Conservation (phyloP, 768 basidiomycete genomes). For the Polyporus arcularius region DNA sequence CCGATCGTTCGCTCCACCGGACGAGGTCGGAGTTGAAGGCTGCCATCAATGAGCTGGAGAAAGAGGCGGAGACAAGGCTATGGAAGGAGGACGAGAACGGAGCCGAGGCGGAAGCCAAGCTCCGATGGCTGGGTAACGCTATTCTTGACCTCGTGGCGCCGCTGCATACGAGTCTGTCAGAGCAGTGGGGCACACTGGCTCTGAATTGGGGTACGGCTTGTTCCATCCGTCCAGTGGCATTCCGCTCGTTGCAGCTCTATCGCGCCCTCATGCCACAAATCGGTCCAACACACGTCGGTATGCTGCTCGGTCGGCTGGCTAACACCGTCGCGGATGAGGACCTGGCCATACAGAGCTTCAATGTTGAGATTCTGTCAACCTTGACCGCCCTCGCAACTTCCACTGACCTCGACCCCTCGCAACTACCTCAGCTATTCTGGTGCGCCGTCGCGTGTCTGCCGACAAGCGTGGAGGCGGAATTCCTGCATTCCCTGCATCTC, state of each 20-base stretch:
- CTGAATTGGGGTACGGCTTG: conserved; percentile 86
- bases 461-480: conserved; percentile 84
- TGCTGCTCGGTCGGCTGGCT: conserved; percentile 79
- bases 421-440: conserved; percentile 89
- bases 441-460: conserved; percentile 77
- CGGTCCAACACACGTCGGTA: conserved; percentile 70
- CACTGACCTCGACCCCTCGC: conserved; percentile 55
- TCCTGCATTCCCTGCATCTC: conserved; percentile 62
- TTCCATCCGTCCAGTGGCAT: conserved; percentile 82
- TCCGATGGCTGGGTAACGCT: conserved; percentile 66
- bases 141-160: conserved; percentile 70
- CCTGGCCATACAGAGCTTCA: conserved; percentile 77
- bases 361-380: conserved; percentile 79
- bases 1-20: conserved; percentile 55
- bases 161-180: conserved; percentile 65
- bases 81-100: conserved; percentile 74
- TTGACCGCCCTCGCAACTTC: conserved; percentile 62
- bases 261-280: conserved; percentile 75
- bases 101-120: conserved; percentile 59
- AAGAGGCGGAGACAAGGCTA: conserved; percentile 54
- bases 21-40: conserved; percentile 51
- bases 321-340: conserved; percentile 81
- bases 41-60: conserved; percentile 55
- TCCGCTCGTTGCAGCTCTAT: conserved; percentile 89
- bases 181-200: conserved; percentile 79